phyloP scores from a whole-genome alignment of 2,329 filamentous ascomycete genomes.

The Aspergillus fumigatus region DNA sequence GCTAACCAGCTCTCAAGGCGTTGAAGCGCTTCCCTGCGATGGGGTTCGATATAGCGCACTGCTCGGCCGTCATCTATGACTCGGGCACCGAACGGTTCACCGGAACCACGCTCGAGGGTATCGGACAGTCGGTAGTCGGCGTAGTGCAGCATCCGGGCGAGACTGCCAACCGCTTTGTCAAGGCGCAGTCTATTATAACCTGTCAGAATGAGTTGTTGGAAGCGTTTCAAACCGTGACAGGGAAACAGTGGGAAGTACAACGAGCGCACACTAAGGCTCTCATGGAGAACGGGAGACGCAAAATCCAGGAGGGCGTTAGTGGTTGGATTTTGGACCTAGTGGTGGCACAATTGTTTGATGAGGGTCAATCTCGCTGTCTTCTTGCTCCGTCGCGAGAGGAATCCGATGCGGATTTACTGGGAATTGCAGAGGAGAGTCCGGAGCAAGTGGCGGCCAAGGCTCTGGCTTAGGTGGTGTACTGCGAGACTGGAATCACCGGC shows the following conservation, averaged over 20 bases:
- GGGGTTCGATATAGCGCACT: conserved; percentile 2
- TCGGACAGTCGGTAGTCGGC: conserved; percentile 8
- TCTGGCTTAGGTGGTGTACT: not conserved
- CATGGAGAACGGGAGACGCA: not conserved
- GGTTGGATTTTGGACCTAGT: conserved; percentile 5
- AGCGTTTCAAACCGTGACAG: conserved; percentile 5
- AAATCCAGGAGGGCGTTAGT: not conserved
- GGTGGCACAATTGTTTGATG: conserved; percentile 3
- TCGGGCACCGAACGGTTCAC: conserved; percentile 5
- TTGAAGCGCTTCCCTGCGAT: conserved; percentile 4
- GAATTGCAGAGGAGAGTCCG: conserved; percentile 1
- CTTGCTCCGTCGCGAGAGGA: conserved; percentile 1
- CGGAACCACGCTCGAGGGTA: conserved; percentile 3
- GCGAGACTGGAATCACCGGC: too few species aligned
- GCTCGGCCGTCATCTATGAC: conserved; percentile 7
- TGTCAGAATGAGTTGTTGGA: conserved; percentile 7
- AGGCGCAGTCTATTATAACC: conserved; percentile 3
- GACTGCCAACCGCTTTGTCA: conserved; percentile 9
- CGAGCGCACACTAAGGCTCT: not conserved
- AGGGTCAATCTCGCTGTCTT: conserved; percentile 1
- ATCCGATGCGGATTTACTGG: conserved; percentile 4
- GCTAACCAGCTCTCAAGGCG: not conserved
- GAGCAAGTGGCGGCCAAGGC: not conserved
- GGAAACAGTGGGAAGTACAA: conserved; percentile 8
- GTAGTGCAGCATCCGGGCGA: conserved; percentile 5